Base-by-base conservation (phyloP, 345 rosid species). In the Trapa bicornis region DNA sequence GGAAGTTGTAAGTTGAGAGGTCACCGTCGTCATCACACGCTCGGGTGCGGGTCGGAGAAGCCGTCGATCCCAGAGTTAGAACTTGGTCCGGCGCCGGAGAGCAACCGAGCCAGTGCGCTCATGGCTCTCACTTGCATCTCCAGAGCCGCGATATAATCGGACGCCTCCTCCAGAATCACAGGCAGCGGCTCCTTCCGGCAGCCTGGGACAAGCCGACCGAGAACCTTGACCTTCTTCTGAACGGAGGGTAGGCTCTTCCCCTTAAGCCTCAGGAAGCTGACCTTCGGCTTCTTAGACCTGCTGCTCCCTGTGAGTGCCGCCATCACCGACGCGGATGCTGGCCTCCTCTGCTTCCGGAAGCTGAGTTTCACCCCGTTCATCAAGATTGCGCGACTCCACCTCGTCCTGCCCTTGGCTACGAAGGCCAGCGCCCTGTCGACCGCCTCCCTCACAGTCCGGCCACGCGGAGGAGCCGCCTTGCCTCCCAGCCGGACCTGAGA, bases 71-170 rank as follows among this genome's bases (percentile, higher is more conserved):
- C 48, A 7, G 48, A 45, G 8, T 13, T 45, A 11, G 48, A 45
- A 41, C 43, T 41, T 8, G 48, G 11, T 7, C 36, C 76, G 2
- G 67, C 53, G 41, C 78, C 81, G 48, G 91, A 81, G 56, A 88
- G 75, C 1, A 86, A 81, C 66, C 87, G 78, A 39, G 88, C 87
- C 33, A 95, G 74, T 42, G 91, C 92, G 35, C 76, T 81, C 99
- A 95, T 86, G 72, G 96, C 84, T 58, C 96, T 80, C 52, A 95
- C 84, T 76, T 95, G 98, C 99, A 95, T 95, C 96, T 95, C 93
- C 71, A 91, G 80, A 3, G 99, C 99, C 22, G 96, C 90, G 42
- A 95, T 95, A 65, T 95, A 95, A 80, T 95, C 99, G 0, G 96
- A 86, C 0, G 94, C 91, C 72, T 95, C 98, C 69, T 95, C 98